Base-by-base conservation (phyloP, 2,329 filamentous ascomycete species). In the Bretziella fagacearum region DNA sequence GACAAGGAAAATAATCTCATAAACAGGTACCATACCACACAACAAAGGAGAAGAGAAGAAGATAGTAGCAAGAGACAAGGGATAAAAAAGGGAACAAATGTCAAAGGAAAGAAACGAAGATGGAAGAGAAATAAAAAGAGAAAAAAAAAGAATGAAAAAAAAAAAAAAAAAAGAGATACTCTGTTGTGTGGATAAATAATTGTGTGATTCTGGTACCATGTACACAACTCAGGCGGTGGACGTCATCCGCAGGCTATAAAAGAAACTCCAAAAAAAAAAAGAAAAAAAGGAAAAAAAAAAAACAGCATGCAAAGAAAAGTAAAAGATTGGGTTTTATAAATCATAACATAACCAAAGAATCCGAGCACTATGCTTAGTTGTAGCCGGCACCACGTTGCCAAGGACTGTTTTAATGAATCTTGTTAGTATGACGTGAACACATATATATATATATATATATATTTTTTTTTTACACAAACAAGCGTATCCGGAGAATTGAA, bases 371-470 rank as follows among this genome's bases (percentile, higher is more conserved):
- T 51, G 51, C 43, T 40, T 44, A 44, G 43, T 36, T 67, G 53
- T 67, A 67, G 33, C 64, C 64, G 39, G 64, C 64, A 50, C 64
- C 64, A 51, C 64, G 64, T 53, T 67, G 64, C 64, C 64, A 67
- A 22, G 64, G 64, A 54, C 64, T 66, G 40, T 48, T 22, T 32
- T 6, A 18, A 13, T 25, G 43, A 27, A n/a, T n/a, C n/a, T 23
- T 25, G 46, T 48, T 46, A 47, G 45, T 37, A 35, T 26, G 18
- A 15, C 2, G 3, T 25, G 55, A 2, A 2, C 8, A 29, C 10
- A 25, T n/a, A 25, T 7, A 13, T 27, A 15, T 7, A n/a, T n/a
- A n/a, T n/a, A n/a, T n/a, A n/a, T n/a, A n/a, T n/a, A n/a, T n/a
- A n/a, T n/a, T n/a, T n/a, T n/a, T n/a, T n/a, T n/a, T n/a, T n/a